A percentile compares a stretch with the other conserved stretches of the same genome.
Evolutionary conservation across 1,284 basidiomycete genomes (phyloP).

Genomic region (Cutaneotrichosporon arboriforme): DNA sequence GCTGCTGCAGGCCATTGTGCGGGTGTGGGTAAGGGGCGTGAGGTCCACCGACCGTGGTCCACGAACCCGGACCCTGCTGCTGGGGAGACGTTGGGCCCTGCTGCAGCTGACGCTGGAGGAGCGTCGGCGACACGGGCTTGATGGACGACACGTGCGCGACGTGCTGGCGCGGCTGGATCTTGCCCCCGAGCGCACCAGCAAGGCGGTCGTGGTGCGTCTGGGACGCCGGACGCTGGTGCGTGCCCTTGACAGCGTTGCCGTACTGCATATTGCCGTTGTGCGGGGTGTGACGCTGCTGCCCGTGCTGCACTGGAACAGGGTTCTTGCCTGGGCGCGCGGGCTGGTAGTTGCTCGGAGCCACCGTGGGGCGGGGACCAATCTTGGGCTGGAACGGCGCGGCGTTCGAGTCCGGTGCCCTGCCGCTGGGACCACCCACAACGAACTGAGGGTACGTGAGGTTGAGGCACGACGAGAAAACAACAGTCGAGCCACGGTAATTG

Average conservation of each 20-base stretch:
- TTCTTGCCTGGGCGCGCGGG: slow-evolving; percentile 45
- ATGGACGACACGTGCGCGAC: slow-evolving; percentile 7
- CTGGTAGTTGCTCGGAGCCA: slow-evolving; percentile 61
- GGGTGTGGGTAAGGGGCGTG: too few species aligned
- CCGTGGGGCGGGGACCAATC: slow-evolving; percentile 60
- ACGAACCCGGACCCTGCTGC: too few species aligned
- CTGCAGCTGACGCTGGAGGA: background rate
- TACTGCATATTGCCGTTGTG: slow-evolving; percentile 28
- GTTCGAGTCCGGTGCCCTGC: slow-evolving; percentile 40
- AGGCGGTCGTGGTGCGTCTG: slow-evolving; percentile 30
- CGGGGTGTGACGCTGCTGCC: slow-evolving; percentile 47
- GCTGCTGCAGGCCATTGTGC: background rate
- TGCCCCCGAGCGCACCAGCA: slow-evolving; percentile 26
- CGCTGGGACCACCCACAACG: slow-evolving; percentile 55
- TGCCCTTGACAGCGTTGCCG: slow-evolving; percentile 43
- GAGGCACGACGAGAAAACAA: slow-evolving; percentile 75
- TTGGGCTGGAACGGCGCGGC: slow-evolving; percentile 59
- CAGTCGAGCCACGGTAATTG: slow-evolving; percentile 77
- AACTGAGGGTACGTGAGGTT: slow-evolving; percentile 80
- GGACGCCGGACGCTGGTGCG: slow-evolving; percentile 14
- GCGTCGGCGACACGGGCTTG: slow-evolving; percentile 15
- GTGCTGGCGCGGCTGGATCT: slow-evolving; percentile 14
- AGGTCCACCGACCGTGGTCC: too few species aligned
- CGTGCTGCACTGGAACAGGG: slow-evolving; percentile 57
- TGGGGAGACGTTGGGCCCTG: too few species aligned